Evolutionary conservation across 495 filamentous ascomycete species (phyloP).

Genomic region (Zalerion maritima): DNA sequence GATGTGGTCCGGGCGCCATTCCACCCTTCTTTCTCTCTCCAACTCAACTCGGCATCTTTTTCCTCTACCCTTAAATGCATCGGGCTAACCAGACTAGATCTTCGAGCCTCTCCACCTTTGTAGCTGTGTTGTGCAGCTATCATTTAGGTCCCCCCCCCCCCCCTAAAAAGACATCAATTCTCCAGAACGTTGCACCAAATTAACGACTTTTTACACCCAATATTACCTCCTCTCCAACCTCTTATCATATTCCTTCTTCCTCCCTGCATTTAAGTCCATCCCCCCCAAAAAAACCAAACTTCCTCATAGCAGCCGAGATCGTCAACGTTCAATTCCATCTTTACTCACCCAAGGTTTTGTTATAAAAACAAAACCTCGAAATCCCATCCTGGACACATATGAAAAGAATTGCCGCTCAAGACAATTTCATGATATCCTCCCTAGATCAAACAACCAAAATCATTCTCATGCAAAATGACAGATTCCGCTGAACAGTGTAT

Average conservation of each 20-base stretch:
- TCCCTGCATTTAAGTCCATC: slow-evolving; percentile 6
- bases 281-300: slow-evolving; percentile 6
- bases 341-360: no score
- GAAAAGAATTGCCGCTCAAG: slow-evolving; percentile 5
- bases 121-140: no score
- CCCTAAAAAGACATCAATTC: no score
- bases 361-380: no score
- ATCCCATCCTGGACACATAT: no score
- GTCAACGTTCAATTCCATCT: no score
- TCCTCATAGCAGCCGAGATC: slow-evolving; percentile 26
- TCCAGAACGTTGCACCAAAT: not conserved
- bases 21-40: slow-evolving; percentile 1
- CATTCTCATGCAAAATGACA: slow-evolving; percentile 44
- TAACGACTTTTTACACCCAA: not conserved
- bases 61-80: no score
- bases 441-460: slow-evolving; percentile 1
- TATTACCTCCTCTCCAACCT: slow-evolving; percentile 1
- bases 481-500: slow-evolving; percentile 96
- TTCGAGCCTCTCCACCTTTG: no score
- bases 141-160: no score
- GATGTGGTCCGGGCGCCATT: not conserved
- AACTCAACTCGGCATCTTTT: slow-evolving; percentile 1
- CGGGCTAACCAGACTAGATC: no score
- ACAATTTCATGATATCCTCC: slow-evolving; percentile 1
- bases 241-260: slow-evolving; percentile 3